Percentiles rank a stretch among this genome's conserved stretches.
phyloP scores from a whole-genome alignment of 805 yeast species.

The Metschnikowia arizonensis region DNA sequence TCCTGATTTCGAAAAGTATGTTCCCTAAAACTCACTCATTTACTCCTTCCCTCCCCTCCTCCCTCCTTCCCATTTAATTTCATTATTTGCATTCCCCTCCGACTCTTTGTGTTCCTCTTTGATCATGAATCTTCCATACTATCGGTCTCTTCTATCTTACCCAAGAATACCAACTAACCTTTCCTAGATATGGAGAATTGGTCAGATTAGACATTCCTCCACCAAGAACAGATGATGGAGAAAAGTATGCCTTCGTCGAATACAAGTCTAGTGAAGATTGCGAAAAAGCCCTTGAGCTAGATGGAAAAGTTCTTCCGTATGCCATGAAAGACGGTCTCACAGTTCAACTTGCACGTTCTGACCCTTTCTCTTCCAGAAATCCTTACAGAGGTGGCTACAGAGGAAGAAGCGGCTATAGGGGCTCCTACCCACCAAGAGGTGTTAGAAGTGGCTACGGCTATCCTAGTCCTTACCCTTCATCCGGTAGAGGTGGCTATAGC shows the following conservation, averaged over 20 bases:
- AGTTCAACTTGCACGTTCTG: conserved; percentile 55
- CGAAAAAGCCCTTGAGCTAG: conserved; percentile 47
- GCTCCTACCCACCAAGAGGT: conserved; percentile 7
- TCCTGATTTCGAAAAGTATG: conserved; percentile 57
- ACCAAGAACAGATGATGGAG: conserved; percentile 54
- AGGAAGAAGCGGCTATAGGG: conserved; percentile 14
- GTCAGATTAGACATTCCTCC: conserved; percentile 61
- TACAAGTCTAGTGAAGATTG: conserved; percentile 50
- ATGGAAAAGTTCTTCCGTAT: conserved; percentile 43
- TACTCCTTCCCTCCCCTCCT: too few species aligned
- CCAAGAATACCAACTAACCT: conserved; percentile 12
- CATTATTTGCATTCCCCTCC: conserved; percentile 5
- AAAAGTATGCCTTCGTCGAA: conserved; percentile 63
- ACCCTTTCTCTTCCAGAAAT: conserved; percentile 43
- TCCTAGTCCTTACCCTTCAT: conserved; percentile 17
- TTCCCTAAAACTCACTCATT: conserved; percentile 19
- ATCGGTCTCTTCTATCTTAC: not conserved
- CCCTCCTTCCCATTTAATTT: conserved; percentile 6
- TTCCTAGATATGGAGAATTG: conserved; percentile 48
- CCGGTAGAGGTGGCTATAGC: conserved; percentile 10
- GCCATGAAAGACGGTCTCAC: conserved; percentile 41
- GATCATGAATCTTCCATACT: not conserved
- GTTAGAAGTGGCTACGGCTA: conserved; percentile 27
- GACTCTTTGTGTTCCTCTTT: not conserved
- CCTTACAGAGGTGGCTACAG: conserved; percentile 23